A percentile compares a stretch with the other conserved stretches of the same genome.
Conservation (phyloP, 208 protist species). For the Endotrypanum monterogeii region DNA sequence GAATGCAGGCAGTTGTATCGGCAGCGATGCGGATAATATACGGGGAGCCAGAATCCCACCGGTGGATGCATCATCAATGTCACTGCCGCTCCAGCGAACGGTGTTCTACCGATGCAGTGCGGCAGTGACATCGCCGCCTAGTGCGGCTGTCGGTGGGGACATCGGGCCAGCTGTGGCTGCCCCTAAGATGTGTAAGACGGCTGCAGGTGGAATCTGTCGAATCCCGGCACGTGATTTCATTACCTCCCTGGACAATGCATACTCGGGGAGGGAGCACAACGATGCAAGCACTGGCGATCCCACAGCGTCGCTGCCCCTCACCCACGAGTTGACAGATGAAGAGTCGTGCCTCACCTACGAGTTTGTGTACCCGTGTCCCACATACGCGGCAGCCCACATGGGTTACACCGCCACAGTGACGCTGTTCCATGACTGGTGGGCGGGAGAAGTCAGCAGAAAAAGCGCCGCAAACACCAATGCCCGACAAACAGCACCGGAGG, state of each 20-base stretch:
- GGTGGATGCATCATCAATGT: too few relatives aligned
- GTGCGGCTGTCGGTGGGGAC: too few relatives aligned
- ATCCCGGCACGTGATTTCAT: too few relatives aligned
- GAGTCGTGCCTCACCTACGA: slow-evolving; percentile 16
- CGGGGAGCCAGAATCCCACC: too few relatives aligned
- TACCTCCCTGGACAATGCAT: too few relatives aligned
- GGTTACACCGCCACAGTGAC: slow-evolving; percentile 13
- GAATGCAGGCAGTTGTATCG: not conserved
- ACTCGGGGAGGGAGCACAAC: too few relatives aligned
- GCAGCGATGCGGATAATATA: too few relatives aligned
- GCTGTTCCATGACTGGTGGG: slow-evolving; percentile 3
- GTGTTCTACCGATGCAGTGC: slow-evolving; percentile 17
- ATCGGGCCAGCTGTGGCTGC: too few relatives aligned
- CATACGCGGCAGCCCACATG: slow-evolving; percentile 7
- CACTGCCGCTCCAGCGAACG: not conserved
- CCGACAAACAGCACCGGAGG: not conserved
- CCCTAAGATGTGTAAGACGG: too few relatives aligned
- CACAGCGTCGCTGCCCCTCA: not conserved
- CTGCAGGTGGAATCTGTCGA: too few relatives aligned
- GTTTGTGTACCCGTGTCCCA: not conserved
- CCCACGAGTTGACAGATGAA: not conserved
- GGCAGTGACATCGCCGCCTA: not conserved
- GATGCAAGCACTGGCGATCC: too few relatives aligned
- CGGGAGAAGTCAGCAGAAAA: not conserved
- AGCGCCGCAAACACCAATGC: not conserved